Base-by-base conservation (phyloP, 2,329 filamentous ascomycete genomes). In the Botrytis tulipae region DNA sequence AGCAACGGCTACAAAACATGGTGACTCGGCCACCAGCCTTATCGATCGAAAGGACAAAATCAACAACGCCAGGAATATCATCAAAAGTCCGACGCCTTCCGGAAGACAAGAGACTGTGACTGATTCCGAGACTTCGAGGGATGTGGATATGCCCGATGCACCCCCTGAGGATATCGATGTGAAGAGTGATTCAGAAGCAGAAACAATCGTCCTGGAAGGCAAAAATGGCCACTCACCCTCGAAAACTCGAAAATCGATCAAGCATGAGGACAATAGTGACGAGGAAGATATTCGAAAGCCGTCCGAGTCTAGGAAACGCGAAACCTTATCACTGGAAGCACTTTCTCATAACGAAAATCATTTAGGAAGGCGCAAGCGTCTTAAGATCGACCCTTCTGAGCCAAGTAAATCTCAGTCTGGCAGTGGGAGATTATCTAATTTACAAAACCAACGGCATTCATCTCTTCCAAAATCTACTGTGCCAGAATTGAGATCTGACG, bases 101-200 rank as follows among this genome's bases (percentile, higher is more conserved):
- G 78, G 76, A 42, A 78, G 80, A 73, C 80, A 80, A 37, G 70
- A 73, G n/a, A 61, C 76, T 60, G 57, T 68, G 72, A 73, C 44
- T 37, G 68, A 75, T n/a, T 32, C 48, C 6, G 73, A 77, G 61
- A 70, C 65, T 59, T 60, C 72, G 7, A 79, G 78, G 75, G 75
- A 78, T 46, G 44, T 76, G 42, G 77, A 78, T 65, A 71, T 71
- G 42, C 73, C 73, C 37, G 76, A 76, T 68, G 73, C 59, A 18
- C 51, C 70, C 46, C 70, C 65, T 35, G 76, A 76, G 20, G 77
- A 79, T 72, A 66, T 62, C 59, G 78, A 74, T n/a, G 76, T 74
- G 73, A 90, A 90, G 74, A 89, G 86, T 79, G 89, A 91, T 78
- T 93, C 91, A 1, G 91, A 93, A 79, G 90, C 91, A 67, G 91